Conservation (phyloP, 345 rosid genomes). For the Viola odorata region DNA sequence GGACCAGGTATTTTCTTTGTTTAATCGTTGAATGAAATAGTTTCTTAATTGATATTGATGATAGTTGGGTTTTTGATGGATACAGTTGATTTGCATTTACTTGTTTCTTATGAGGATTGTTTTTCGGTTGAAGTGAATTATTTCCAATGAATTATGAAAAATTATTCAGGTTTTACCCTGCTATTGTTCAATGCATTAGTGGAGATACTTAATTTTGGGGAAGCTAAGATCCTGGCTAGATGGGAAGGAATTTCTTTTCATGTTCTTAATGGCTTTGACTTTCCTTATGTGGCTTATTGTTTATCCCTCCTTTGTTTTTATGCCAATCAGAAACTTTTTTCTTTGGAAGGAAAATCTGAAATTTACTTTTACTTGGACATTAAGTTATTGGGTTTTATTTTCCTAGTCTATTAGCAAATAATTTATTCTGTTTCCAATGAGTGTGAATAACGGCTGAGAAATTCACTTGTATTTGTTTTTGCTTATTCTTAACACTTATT, state of each 20-base stretch:
- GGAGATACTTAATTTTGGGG: background rate
- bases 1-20: constrained; percentile 48
- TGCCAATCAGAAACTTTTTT: too few relatives aligned
- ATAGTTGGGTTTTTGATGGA: background rate
- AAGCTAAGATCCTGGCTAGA: background rate
- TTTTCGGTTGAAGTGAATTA: background rate
- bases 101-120: background rate
- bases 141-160: too few relatives aligned
- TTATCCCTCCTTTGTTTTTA: background rate
- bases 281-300: background rate
- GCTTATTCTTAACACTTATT: background rate
- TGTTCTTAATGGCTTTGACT: background rate
- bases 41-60: background rate
- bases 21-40: background rate
- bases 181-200: too few relatives aligned
- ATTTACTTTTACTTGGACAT: background rate
- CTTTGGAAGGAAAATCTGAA: background rate
- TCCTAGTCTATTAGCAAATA: too few relatives aligned
- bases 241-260: background rate
- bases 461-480: background rate
- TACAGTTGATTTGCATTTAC: background rate
- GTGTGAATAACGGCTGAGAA: background rate
- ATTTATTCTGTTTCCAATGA: too few relatives aligned
- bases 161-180: too few relatives aligned
- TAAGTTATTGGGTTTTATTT: too few relatives aligned